These are phyloP conservation scores for Sicyos baderoa DNA, from an alignment of 306 rosid genomes.

Conservation along the genomic window DNA sequence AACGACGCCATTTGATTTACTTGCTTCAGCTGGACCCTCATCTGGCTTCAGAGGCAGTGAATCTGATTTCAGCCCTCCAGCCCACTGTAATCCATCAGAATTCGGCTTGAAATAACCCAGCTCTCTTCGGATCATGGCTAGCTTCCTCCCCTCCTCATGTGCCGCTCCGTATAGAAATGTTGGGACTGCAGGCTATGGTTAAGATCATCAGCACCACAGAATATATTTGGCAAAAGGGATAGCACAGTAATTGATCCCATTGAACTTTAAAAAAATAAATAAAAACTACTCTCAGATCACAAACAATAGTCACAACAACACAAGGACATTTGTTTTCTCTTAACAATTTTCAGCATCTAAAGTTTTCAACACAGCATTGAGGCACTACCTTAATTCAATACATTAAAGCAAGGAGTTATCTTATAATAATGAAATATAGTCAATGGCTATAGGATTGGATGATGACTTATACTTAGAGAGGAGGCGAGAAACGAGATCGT, in stretches of 20 bases:
- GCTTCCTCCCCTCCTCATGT: slow-evolving; percentile 61
- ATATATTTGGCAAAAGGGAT: not conserved
- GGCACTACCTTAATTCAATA: not conserved
- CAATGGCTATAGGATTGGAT: not conserved
- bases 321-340: not conserved
- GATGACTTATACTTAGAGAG: not conserved
- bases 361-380: not conserved
- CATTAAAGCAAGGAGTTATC: not conserved
- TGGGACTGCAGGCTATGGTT: slow-evolving; percentile 50
- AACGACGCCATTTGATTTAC: slow-evolving; percentile 45
- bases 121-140: slow-evolving; percentile 63
- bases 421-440: not conserved
- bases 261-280: not conserved
- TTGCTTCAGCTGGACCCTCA: slow-evolving; percentile 52
- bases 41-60: slow-evolving; percentile 50
- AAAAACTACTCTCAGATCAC: slow-evolving; percentile 2
- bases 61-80: slow-evolving; percentile 41
- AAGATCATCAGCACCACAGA: slow-evolving; percentile 21
- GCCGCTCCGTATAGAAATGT: slow-evolving; percentile 80
- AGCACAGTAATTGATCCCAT: not conserved
- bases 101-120: slow-evolving; percentile 83
- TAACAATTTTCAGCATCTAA: not conserved
- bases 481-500: not conserved
- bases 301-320: not conserved
- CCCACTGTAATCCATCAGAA: slow-evolving; percentile 52